Evolutionary conservation across 306 rosid genomes (phyloP).

Genomic region (Prunus padus): DNA sequence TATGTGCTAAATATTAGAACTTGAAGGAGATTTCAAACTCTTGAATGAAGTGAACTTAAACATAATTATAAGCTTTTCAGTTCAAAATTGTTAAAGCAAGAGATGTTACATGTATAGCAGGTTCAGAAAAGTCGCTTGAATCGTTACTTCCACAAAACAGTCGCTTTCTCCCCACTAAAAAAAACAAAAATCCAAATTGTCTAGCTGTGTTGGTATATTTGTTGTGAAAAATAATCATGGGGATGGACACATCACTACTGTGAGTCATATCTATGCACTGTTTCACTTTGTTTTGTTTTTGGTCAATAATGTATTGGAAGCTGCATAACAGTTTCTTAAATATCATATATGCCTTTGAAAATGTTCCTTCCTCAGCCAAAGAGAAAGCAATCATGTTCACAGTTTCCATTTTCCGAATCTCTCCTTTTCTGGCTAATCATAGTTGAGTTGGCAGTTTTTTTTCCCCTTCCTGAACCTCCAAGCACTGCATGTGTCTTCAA

Average conservation of each 20-base stretch:
- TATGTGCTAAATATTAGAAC: neutral
- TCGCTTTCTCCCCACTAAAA: too few relatives aligned
- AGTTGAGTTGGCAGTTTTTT: too few relatives aligned
- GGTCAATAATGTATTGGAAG: constrained; percentile 26
- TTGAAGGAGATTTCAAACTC: neutral
- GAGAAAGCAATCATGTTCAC: too few relatives aligned
- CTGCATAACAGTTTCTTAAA: constrained; percentile 48
- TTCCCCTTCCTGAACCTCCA: too few relatives aligned
- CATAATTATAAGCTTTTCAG: neutral
- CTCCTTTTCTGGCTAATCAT: too few relatives aligned
- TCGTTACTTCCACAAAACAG: too few relatives aligned
- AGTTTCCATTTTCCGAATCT: too few relatives aligned
- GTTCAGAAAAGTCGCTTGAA: constrained; percentile 5
- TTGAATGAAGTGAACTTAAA: neutral
- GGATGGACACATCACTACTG: neutral
- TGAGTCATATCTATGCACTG: constrained; percentile 14
- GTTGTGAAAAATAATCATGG: neutral
- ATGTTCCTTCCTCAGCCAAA: too few relatives aligned
- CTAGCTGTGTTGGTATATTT: constrained; percentile 30
- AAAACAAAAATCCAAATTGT: constrained; percentile 21
- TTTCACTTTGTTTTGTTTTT: constrained; percentile 14
- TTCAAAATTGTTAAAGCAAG: neutral
- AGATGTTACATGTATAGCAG: neutral
- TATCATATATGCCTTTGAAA: too few relatives aligned
- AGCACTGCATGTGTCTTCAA: too few relatives aligned